phyloP scores from a whole-genome alignment of 352 stramenopile species.

The Halophytophthora batemanensis region DNA sequence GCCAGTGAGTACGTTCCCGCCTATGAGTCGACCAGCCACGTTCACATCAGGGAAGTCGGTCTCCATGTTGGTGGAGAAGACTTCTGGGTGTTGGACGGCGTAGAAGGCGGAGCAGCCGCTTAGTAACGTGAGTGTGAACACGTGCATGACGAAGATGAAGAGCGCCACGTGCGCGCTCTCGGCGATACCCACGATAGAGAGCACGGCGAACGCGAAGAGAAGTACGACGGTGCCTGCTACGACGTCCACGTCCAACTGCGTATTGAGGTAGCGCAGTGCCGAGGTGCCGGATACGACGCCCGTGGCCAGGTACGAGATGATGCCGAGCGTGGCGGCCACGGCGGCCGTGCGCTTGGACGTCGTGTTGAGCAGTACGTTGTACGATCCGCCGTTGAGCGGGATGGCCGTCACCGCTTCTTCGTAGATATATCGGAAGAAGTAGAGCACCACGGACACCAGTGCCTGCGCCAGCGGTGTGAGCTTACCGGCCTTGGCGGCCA shows the following conservation, averaged over 20 bases:
- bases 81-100: conserved; percentile 50
- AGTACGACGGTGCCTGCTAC: conserved; percentile 46
- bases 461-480: conserved; percentile 82
- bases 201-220: conserved; percentile 79
- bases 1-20: conserved; percentile 54
- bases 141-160: conserved; percentile 82
- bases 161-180: conserved; percentile 85
- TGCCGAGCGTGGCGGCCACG: conserved; percentile 82
- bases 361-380: conserved; percentile 91
- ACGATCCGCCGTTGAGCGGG: conserved; percentile 89
- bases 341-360: conserved; percentile 89
- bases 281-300: conserved; percentile 69
- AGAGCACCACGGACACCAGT: conserved; percentile 72
- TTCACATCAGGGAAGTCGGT: conserved; percentile 55
- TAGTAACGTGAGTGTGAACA: conserved; percentile 74
- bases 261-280: conserved; percentile 60
- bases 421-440: conserved; percentile 85
- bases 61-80: conserved; percentile 64
- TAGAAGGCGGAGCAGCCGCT: conserved; percentile 59
- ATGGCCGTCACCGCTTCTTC: conserved; percentile 89
- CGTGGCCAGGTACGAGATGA: conserved; percentile 92
- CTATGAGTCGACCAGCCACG: conserved; percentile 33
- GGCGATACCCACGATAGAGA: conserved; percentile 84
- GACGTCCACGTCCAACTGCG: conserved; percentile 40
- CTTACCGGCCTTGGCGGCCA: conserved; percentile 73